Base-by-base conservation (phyloP, 106 monocot genomes). In the Dioscorea alata region DNA sequence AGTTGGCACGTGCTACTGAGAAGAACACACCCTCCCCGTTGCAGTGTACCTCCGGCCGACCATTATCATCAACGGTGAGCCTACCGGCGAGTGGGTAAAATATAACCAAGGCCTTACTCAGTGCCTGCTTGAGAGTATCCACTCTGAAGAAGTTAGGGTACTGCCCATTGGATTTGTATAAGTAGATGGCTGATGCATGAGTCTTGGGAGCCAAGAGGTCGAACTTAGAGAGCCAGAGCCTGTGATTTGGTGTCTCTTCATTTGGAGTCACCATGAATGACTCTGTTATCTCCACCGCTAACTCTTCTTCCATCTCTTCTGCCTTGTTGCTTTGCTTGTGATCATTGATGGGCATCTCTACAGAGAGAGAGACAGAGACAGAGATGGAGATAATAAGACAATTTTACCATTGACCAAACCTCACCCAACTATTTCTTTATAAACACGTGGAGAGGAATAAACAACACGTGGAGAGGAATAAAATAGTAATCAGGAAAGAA, bases 41-140 rank as follows among this genome's bases (percentile, higher is more conserved):
- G 77, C 88, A 88, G 1, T 65, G 7, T 67, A 92, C 74, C 85
- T 85, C 71, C 13, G 75, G 12, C 2, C 80, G 73, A 9, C 82
- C 80, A 49, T 74, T 48, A 2, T 9, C 4, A 71, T 53, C 71
- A 10, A 71, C 1, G 5, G 9, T 78, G 6, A 88, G 76, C 25
- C 78, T 67, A 13, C 88, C 88, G 8, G 79, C 88, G 25, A 78
- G 35, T 12, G 79, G 79, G 57, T 88, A 88, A 73, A 84, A 88
- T 1, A 52, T 65, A 21, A 81, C 81, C 25, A 88, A 64, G 8
- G 73, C 70, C 57, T 73, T 68, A n/a, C 69, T 50, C 0, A 88
- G 58, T 2, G 80, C 62, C 0, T 16, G 33, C 71, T 68, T 84
- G 18, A 88, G 32, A 0, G 4, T 23, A 12, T 65, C 49, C 6